Evolutionary conservation across 495 filamentous ascomycete genomes (phyloP).

Genomic region (Penicillium daleae): DNA sequence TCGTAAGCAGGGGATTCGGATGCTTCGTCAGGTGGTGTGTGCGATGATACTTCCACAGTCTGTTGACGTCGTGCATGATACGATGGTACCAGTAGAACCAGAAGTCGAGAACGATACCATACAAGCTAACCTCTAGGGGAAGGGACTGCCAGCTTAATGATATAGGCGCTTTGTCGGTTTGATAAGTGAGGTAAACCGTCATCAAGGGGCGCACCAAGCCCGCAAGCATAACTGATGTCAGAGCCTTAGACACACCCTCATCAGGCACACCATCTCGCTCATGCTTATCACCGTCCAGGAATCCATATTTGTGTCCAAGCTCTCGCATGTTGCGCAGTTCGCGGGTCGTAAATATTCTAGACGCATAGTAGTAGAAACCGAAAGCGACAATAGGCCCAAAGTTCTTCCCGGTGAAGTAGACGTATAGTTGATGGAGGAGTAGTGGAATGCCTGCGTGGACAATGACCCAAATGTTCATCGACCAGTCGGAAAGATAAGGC

Average conservation of each 20-base stretch:
- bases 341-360: slow-evolving; percentile 26
- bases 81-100: slow-evolving; percentile 45
- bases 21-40: slow-evolving; percentile 47
- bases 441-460: slow-evolving; percentile 29
- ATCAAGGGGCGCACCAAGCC: slow-evolving; percentile 18
- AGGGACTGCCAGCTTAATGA: slow-evolving; percentile 53
- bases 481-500: slow-evolving; percentile 27
- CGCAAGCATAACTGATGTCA: slow-evolving; percentile 19
- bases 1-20: slow-evolving; percentile 39
- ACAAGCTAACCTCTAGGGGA: slow-evolving; percentile 36
- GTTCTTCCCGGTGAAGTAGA: slow-evolving; percentile 19
- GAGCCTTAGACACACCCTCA: slow-evolving; percentile 24
- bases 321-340: slow-evolving; percentile 28
- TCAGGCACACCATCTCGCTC: slow-evolving; percentile 30
- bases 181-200: slow-evolving; percentile 24
- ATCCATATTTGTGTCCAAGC: slow-evolving; percentile 28
- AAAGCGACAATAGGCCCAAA: slow-evolving; percentile 21
- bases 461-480: slow-evolving; percentile 30
- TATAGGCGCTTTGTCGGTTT: slow-evolving; percentile 13
- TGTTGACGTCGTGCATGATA: slow-evolving; percentile 33
- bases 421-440: slow-evolving; percentile 29
- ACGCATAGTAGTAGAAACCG: slow-evolving; percentile 29
- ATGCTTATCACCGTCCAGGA: slow-evolving; percentile 31
- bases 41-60: slow-evolving; percentile 43
- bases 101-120: slow-evolving; percentile 40